Evolutionary conservation across 2,329 filamentous ascomycete species (phyloP).

Genomic region (Neopestalotiopsis clavispora): DNA sequence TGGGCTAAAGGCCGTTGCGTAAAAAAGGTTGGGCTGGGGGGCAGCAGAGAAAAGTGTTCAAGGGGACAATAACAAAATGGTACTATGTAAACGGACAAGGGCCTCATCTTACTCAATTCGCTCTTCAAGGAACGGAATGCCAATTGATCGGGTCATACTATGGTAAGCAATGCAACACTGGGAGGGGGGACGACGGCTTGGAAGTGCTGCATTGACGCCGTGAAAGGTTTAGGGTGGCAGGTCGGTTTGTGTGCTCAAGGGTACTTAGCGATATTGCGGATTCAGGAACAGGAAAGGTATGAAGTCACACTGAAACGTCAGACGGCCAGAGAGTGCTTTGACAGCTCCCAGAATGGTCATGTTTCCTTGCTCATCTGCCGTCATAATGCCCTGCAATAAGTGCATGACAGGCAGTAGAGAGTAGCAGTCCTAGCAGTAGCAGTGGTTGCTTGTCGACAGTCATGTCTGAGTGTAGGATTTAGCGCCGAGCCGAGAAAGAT

Average conservation of each 20-base stretch:
- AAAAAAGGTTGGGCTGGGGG: too few species aligned
- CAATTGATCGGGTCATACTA: slow-evolving; percentile 10
- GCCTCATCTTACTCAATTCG: neutral
- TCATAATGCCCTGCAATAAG: neutral
- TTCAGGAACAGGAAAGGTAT: slow-evolving; percentile 20
- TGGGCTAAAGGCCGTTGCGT: slow-evolving; percentile 2
- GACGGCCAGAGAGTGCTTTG: neutral
- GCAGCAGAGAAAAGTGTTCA: neutral
- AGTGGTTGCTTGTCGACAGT: neutral
- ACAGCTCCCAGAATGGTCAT: slow-evolving; percentile 7
- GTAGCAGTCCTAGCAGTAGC: neutral
- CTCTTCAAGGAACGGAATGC: slow-evolving; percentile 1
- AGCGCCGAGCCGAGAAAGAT: too few species aligned
- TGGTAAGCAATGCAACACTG: neutral
- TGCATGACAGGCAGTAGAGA: neutral
- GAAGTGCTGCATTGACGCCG: slow-evolving; percentile 4
- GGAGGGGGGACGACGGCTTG: neutral
- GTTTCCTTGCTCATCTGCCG: neutral
- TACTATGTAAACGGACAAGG: neutral
- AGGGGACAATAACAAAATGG: neutral
- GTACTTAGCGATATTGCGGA: slow-evolving; percentile 3
- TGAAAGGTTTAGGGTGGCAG: slow-evolving; percentile 7
- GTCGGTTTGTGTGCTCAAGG: neutral
- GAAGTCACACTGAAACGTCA: slow-evolving; percentile 16
- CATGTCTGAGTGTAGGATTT: neutral